Evolutionary conservation across 2,329 filamentous ascomycete species (phyloP), one percentile per base, ranked within the genome.

Genomic region (Penicillium sclerotigenum): DNA sequence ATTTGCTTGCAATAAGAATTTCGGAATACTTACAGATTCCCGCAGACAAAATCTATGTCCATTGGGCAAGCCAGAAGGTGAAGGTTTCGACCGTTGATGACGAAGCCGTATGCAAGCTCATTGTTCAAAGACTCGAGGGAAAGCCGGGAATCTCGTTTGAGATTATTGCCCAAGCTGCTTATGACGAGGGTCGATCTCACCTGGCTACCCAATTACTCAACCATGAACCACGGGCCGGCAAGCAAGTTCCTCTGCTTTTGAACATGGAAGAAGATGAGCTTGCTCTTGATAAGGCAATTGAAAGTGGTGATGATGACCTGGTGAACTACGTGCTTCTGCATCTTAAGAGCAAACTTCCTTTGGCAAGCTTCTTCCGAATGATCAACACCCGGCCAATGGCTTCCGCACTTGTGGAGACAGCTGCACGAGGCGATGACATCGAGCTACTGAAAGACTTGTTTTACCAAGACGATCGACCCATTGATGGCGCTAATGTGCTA

Each of bases 1-100:
- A 97, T 70, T 81, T 97, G 1, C 81, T 99, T 4, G 93, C 94
- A 0, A 83, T 99, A 20, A 88, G 91, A 46, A 85, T 99, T 45
- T 92, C 93, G 0, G 87, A 90, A 38, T 96, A 95, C 70, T 80
- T 99, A 2, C 88, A 87, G 57, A 81, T 99, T 4, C 88, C 93
- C 0, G 89, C 91, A 0, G 91, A 95, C 71, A 85, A 87, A 52
- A 96, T 99, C 57, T 96, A 97, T 67, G 91, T 96, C 1, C 92
- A 97, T 71, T 99, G 94, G 94, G 94, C 94, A 1, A 93, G 89
- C 18, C 88, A 94, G 69, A 99, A 97, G 72, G 93, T 97, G 4
- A 89, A 91, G 26, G 79, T 88, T 3, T 92, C 92, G 0, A 83
- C 86, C 0, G 91, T 91, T 60, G 88, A 96, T 59, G 94, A 97